Evolutionary conservation across 2,329 filamentous ascomycete species (phyloP).

Genomic region (Myriosclerotinia duriaeana): DNA sequence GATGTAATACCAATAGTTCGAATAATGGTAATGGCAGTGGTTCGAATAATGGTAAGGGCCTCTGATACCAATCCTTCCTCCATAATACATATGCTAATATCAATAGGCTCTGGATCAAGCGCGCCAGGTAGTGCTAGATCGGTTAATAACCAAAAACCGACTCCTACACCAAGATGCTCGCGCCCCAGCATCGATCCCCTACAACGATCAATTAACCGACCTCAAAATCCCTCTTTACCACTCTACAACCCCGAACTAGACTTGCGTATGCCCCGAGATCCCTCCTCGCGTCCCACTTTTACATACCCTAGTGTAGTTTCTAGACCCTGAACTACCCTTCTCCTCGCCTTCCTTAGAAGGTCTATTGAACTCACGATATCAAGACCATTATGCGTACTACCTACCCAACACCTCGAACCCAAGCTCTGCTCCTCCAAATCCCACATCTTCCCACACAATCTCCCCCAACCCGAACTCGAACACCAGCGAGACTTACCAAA

Average conservation of each 20-base stretch:
- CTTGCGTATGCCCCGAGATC: not conserved
- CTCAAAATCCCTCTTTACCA: not conserved
- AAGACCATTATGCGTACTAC: too few species aligned
- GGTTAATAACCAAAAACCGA: not conserved
- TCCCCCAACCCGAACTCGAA: too few species aligned
- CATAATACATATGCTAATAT: not conserved
- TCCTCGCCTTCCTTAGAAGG: too few species aligned
- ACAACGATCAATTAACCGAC: not conserved
- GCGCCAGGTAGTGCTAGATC: not conserved
- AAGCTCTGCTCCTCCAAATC: too few species aligned
- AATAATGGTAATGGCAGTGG: too few species aligned
- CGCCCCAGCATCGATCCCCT: not conserved
- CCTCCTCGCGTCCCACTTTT: not conserved
- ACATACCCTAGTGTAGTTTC: not conserved
- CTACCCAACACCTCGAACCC: too few species aligned
- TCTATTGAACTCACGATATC: too few species aligned
- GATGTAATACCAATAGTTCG: too few species aligned
- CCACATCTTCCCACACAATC: too few species aligned
- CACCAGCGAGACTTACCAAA: too few species aligned
- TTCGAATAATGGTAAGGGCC: not conserved
- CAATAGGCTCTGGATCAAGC: not conserved
- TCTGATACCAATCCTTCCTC: not conserved
- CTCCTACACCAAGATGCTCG: not conserved
- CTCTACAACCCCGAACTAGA: not conserved
- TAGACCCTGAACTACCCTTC: too few species aligned